Conservation (phyloP, 305 asterid species). For the Withania somnifera region DNA sequence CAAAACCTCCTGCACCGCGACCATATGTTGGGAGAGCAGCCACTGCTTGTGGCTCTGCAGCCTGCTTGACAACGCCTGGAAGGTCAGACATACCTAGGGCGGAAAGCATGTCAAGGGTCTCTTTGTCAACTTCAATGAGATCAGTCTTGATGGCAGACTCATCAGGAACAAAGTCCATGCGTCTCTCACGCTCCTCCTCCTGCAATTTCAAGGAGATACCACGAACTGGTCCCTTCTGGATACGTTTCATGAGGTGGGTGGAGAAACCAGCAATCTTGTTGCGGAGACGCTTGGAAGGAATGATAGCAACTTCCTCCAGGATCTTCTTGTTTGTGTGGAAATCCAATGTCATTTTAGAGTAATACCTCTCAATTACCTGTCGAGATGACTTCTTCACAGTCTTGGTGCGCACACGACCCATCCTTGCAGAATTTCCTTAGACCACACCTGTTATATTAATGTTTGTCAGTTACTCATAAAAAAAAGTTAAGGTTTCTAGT, state of each 20-base stretch:
- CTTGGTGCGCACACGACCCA: slow-evolving; percentile 74
- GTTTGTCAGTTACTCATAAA: not conserved
- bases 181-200: slow-evolving; percentile 36
- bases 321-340: slow-evolving; percentile 41
- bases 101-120: slow-evolving; percentile 19
- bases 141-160: slow-evolving; percentile 31
- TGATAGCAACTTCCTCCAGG: slow-evolving; percentile 33
- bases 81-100: slow-evolving; percentile 17
- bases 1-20: slow-evolving; percentile 11
- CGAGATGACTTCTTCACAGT: slow-evolving; percentile 69
- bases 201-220: slow-evolving; percentile 37
- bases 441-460: not conserved
- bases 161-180: slow-evolving; percentile 35
- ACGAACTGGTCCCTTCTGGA: slow-evolving; percentile 34
- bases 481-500: not conserved
- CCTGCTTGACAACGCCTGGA: slow-evolving; percentile 15
- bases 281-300: slow-evolving; percentile 35
- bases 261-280: slow-evolving; percentile 42
- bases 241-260: slow-evolving; percentile 34
- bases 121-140: slow-evolving; percentile 16
- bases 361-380: slow-evolving; percentile 33
- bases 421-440: not conserved
- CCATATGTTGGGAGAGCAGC: slow-evolving; percentile 4
- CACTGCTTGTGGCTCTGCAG: slow-evolving; percentile 3
- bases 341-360: slow-evolving; percentile 33